Percentiles rank a stretch among this genome's conserved stretches.
These are phyloP conservation scores for Botrytis hyacinthi DNA, from an alignment of 2,329 filamentous ascomycete species.

Conservation along the genomic window DNA sequence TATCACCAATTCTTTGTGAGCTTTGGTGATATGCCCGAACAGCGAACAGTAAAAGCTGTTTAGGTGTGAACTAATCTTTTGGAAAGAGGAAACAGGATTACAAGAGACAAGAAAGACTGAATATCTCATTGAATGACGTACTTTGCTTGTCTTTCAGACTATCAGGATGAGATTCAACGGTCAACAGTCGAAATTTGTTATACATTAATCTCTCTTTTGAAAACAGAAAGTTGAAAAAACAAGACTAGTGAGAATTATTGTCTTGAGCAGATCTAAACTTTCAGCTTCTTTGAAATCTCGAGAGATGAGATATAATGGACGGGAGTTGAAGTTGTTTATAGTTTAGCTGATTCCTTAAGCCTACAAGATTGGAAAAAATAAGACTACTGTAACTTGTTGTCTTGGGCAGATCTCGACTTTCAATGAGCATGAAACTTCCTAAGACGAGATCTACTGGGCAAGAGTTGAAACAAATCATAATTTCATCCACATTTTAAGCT, in stretches of 20 bases:
- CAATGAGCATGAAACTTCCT: background rate
- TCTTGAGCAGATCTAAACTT: background rate
- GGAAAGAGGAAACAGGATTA: background rate
- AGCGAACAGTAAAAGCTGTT: background rate
- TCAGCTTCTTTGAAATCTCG: background rate
- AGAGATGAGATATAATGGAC: background rate
- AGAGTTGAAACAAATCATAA: background rate
- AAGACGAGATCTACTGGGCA: background rate
- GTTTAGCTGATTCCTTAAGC: background rate
- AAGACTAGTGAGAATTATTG: background rate
- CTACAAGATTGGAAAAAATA: background rate
- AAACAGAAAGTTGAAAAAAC: background rate
- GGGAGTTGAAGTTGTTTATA: background rate
- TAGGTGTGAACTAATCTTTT: background rate
- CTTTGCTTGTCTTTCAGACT: background rate
- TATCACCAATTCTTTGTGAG: background rate
- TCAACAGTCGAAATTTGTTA: background rate
- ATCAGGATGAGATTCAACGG: background rate
- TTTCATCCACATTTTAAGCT: fast-evolving
- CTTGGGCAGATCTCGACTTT: background rate
- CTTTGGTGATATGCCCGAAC: background rate
- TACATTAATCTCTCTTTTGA: background rate
- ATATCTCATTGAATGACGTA: no score
- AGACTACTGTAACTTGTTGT: background rate
- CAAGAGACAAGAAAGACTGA: background rate